Conservation (phyloP, 441 rosid species). For the California macrophylla region DNA sequence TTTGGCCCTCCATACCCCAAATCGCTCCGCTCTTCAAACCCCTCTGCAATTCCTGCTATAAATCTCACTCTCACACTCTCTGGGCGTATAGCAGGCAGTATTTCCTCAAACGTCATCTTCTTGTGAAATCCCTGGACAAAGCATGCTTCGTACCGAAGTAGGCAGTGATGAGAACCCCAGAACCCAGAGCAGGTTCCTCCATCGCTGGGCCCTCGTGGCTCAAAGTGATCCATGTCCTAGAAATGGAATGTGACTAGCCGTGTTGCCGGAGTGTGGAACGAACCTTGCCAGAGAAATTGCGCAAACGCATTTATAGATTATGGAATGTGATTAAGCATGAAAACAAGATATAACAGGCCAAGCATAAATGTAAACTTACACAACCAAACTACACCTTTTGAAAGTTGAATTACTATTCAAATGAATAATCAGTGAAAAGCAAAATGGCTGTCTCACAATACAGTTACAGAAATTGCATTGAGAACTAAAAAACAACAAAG, state of each 20-base stretch:
- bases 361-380: no score
- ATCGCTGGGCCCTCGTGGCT: constrained; percentile 58
- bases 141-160: constrained; percentile 79
- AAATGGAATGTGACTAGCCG: no score
- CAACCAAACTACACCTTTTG: no score
- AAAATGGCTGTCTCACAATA: no score
- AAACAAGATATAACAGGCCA: no score
- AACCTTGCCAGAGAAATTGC: no score
- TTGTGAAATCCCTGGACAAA: constrained; percentile 42
- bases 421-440: neutral
- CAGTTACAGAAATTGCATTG: neutral
- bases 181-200: constrained; percentile 57
- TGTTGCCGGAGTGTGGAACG: no score
- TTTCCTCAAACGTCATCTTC: constrained; percentile 44
- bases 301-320: no score
- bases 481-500: neutral
- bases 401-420: no score
- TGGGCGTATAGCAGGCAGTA: constrained; percentile 73
- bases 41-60: constrained; percentile 65
- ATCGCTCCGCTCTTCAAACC: constrained; percentile 68
- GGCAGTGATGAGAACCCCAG: constrained; percentile 50
- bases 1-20: constrained; percentile 54
- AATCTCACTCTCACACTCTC: constrained; percentile 65
- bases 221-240: no score
- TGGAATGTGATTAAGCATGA: no score